phyloP scores from a whole-genome alignment of 345 rosid genomes.

The Camelina neglecta region DNA sequence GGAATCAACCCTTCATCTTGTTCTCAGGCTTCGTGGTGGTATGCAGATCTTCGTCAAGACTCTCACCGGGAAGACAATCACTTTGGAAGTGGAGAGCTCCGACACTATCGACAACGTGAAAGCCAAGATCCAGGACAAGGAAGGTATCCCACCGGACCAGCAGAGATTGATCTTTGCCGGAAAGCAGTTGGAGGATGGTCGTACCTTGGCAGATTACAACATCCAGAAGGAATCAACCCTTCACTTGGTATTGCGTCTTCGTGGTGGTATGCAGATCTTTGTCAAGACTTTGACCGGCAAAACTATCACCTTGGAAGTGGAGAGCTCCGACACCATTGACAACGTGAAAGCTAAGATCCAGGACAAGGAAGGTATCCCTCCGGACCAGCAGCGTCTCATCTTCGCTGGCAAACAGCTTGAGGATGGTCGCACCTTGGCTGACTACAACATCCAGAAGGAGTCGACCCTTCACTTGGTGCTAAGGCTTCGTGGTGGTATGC shows the following conservation, averaged over 20 bases:
- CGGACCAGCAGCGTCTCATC: conserved; percentile 45
- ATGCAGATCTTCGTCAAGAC: conserved; percentile 57
- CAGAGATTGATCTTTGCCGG: conserved; percentile 51
- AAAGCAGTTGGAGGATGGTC: conserved; percentile 50
- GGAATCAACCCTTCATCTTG: conserved; percentile 47
- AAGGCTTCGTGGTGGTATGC: conserved; percentile 34
- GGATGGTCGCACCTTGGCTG: conserved; percentile 37
- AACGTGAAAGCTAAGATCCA: conserved; percentile 36
- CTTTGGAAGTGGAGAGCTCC: conserved; percentile 47
- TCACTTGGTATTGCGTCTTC: conserved; percentile 49
- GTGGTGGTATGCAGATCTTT: conserved; percentile 43
- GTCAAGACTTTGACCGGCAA: conserved; percentile 23
- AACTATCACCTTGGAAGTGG: conserved; percentile 19
- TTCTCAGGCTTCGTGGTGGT: conserved; percentile 49
- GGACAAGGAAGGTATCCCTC: conserved; percentile 40
- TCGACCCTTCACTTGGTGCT: conserved; percentile 36
- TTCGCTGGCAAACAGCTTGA: conserved; percentile 43
- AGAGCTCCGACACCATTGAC: conserved; percentile 41
- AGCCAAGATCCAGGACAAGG: conserved; percentile 52
- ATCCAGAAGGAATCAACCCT: conserved; percentile 54
- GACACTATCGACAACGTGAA: conserved; percentile 51
- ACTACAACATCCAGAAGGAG: conserved; percentile 42
- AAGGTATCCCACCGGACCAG: conserved; percentile 53
- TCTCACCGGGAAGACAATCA: conserved; percentile 46
- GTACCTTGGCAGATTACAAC: conserved; percentile 49